phyloP scores from a whole-genome alignment of 305 asterid species.

The Fraxinus paxiana region DNA sequence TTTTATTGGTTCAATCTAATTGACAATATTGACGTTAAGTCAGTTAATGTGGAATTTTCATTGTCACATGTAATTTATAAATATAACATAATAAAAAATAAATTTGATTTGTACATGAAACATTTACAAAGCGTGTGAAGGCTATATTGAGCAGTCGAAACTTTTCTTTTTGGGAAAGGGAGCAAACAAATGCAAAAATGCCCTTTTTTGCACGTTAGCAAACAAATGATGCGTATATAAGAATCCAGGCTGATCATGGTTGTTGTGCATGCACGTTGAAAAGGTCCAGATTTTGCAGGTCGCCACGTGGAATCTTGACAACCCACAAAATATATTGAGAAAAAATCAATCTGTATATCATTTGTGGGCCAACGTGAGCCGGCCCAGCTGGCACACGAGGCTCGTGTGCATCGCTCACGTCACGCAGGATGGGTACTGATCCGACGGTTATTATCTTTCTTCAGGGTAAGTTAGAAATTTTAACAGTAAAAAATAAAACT shows the following conservation, averaged over 20 bases:
- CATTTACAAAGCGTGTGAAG: not conserved
- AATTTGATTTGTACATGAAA: not conserved
- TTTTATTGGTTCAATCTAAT: too few relatives aligned
- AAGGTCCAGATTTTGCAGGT: not conserved
- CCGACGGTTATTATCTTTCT: not conserved
- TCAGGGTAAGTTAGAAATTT: not conserved
- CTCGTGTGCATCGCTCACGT: not conserved
- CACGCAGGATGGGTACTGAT: not conserved
- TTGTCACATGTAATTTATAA: not conserved
- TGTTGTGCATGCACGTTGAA: slow-evolving; percentile 1
- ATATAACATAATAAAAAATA: too few relatives aligned
- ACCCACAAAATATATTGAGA: not conserved
- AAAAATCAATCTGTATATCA: not conserved
- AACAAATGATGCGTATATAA: not conserved
- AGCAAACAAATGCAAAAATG: not conserved
- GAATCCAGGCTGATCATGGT: not conserved
- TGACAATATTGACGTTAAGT: not conserved
- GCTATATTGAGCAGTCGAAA: not conserved
- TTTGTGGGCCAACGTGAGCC: not conserved
- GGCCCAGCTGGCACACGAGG: slow-evolving; percentile 4
- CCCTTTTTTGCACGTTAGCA: not conserved
- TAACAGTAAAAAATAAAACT: not conserved
- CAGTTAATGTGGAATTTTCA: not conserved
- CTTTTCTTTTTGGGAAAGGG: not conserved
- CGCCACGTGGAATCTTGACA: not conserved